These are phyloP conservation scores for Leptodermis oblonga DNA, from an alignment of 257 asterid genomes.

Conservation along the genomic window DNA sequence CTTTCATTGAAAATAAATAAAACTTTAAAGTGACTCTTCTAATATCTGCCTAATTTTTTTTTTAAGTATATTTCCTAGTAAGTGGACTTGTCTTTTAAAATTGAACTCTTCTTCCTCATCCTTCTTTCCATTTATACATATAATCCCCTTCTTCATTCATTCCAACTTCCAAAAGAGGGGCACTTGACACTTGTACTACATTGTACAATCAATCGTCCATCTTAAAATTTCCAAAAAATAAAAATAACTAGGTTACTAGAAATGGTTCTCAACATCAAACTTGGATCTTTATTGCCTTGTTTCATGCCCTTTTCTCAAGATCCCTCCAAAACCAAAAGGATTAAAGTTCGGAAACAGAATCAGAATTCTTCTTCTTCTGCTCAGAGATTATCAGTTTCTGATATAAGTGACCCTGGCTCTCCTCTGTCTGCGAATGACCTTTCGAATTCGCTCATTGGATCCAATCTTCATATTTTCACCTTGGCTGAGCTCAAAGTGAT, in stretches of 20 bases:
- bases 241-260: no score
- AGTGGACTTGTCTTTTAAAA: slow-evolving; percentile 15
- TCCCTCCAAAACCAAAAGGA: slow-evolving; percentile 15
- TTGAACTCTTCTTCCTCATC: background rate
- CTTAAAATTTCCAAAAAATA: background rate
- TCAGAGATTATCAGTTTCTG: slow-evolving; percentile 51
- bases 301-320: slow-evolving; percentile 19
- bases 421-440: slow-evolving; percentile 41
- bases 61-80: no score
- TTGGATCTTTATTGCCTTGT: slow-evolving; percentile 25
- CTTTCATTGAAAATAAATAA: no score
- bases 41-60: no score
- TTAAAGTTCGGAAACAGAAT: slow-evolving; percentile 9
- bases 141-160: background rate
- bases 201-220: background rate
- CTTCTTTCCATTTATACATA: no score
- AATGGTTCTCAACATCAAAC: slow-evolving; percentile 24
- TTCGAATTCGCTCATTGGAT: slow-evolving; percentile 45
- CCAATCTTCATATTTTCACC: slow-evolving; percentile 71
- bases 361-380: slow-evolving; percentile 33
- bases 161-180: background rate
- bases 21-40: no score
- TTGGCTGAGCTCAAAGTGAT: slow-evolving; percentile 44
- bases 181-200: background rate
- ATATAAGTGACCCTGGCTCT: slow-evolving; percentile 62